These are phyloP conservation scores for Suillus lakei DNA, from an alignment of 768 basidiomycete species.

Conservation along the genomic window DNA sequence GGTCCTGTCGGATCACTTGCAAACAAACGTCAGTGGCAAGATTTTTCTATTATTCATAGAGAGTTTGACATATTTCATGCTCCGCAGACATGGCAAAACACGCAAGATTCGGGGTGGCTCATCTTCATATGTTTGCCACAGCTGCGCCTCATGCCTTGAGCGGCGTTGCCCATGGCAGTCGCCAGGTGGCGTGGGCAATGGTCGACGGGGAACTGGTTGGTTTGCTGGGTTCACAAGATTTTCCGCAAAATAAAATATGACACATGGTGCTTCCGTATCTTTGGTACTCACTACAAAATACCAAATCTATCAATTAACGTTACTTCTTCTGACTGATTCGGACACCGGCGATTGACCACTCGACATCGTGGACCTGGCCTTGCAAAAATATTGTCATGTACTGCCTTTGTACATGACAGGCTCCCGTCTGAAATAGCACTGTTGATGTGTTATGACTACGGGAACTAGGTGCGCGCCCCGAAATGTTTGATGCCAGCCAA, in stretches of 20 bases:
- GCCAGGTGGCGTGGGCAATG: constrained; percentile 15
- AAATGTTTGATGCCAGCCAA: background rate
- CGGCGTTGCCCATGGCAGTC: constrained; percentile 26
- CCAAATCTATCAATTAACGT: background rate
- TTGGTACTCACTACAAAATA: background rate
- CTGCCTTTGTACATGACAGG: background rate
- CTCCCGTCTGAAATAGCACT: background rate
- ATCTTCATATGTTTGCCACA: constrained; percentile 32
- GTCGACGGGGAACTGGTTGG: background rate
- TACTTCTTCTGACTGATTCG: background rate
- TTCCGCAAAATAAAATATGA: background rate
- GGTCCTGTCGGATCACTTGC: background rate
- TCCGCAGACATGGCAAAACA: constrained; percentile 32
- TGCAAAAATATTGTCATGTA: background rate
- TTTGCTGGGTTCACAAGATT: background rate
- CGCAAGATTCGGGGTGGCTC: constrained; percentile 36
- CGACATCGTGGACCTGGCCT: background rate
- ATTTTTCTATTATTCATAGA: background rate
- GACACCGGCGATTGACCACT: background rate
- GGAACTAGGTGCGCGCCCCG: background rate
- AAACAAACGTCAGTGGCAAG: background rate
- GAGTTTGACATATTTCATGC: background rate
- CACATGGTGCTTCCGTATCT: background rate
- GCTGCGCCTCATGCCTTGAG: constrained; percentile 26
- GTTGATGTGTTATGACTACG: background rate